Conservation (phyloP, 139 green algal genomes). For the Microglena sp. region DNA sequence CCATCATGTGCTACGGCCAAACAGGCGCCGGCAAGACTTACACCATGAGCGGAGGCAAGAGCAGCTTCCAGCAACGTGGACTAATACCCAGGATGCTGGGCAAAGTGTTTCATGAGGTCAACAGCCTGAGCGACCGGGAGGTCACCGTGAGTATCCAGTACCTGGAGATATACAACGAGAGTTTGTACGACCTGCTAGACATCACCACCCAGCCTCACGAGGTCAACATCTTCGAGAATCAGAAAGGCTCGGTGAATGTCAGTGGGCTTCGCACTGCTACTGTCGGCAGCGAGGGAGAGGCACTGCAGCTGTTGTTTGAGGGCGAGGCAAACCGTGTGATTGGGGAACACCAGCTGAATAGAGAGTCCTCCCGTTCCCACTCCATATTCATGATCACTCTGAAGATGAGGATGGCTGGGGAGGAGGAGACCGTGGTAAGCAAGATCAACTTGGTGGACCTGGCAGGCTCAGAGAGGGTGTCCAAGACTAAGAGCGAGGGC, state of each 20-base stretch:
- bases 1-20: conserved; percentile 71
- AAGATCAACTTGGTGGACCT: conserved; percentile 65
- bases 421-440: conserved; percentile 18
- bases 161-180: conserved; percentile 70
- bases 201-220: conserved; percentile 28
- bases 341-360: conserved; percentile 64
- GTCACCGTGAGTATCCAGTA: conserved; percentile 29
- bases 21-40: conserved; percentile 59
- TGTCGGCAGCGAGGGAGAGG: conserved; percentile 45
- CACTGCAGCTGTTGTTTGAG: conserved; percentile 57
- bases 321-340: conserved; percentile 63
- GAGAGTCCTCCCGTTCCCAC: conserved; percentile 55
- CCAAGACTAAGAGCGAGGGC: conserved; percentile 56
- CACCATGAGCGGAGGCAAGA: conserved; percentile 46
- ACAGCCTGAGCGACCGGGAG: conserved; percentile 10
- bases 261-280: conserved; percentile 26
- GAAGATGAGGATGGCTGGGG: conserved; percentile 20
- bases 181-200: conserved; percentile 53
- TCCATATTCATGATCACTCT: conserved; percentile 64
- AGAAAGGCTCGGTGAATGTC: conserved; percentile 19
- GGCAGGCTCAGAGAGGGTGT: conserved; percentile 56
- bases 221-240: conserved; percentile 27
- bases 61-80: conserved; percentile 44
- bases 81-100: conserved; percentile 47
- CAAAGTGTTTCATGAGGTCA: conserved; percentile 35